Evolutionary conservation across 495 filamentous ascomycete genomes (phyloP), one percentile per base, ranked within the genome.

Genomic region (Astrothelium subdiscretum): DNA sequence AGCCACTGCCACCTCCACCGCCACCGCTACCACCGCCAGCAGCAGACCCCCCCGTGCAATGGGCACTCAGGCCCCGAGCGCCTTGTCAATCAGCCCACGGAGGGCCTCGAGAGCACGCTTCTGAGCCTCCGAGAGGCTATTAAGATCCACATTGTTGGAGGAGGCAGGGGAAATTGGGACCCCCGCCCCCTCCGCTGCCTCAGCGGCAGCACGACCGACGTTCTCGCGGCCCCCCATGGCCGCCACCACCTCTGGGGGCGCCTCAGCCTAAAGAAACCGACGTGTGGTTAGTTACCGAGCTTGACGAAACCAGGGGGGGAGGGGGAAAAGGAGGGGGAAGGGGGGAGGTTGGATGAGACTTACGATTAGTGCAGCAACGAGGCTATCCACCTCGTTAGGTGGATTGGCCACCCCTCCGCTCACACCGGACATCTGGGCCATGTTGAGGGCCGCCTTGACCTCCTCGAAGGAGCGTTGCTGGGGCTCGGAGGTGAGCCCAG

Each of bases 371-470:
- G 48, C 48, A 20, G 48, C 48, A 29, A 20, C 20, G 48, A 54
- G 48, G 15, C 5, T 11, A 29, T 8, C 24, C 6, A 15, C 8
- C 3, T 54, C 24, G 24, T 54, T 29, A 8, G 48, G 6, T 8
- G 4, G 48, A 29, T 29, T 15, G 15, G 24, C 3, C 12, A 29
- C 2, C 3, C 48, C 48, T 8, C 10, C 24, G 24, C 12, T 26
- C 3, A 3, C 8, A 24, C 48, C 48, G 8, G 48, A 26, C 22
- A 86, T 70, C 57, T 80, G 74, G 3, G 77, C 72, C n/a, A 87
- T 74, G 63, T 78, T 82, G 51, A 85, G 73, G 0, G 81, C 84
- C 29, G 79, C 77, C 67, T 82, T 77, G 64, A 82, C 77, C 64
- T 85, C 76, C 31, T 75, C 72, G 6, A 78, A 62, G 51, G 67